phyloP scores from a whole-genome alignment of 768 basidiomycete species.

The Lactarius tabidus region DNA sequence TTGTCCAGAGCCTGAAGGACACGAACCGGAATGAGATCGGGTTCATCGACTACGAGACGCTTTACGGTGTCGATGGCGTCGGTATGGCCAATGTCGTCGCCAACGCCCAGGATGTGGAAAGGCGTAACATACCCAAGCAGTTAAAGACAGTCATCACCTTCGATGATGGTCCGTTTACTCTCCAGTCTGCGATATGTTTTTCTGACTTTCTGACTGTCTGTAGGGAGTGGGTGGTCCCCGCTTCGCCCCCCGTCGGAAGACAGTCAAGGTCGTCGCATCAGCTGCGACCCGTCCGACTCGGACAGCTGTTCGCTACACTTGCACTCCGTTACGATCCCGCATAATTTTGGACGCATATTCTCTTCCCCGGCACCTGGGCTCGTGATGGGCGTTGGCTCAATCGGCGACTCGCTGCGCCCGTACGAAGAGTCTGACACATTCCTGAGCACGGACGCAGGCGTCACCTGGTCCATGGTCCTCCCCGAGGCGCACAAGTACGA shows the following conservation, averaged over 20 bases:
- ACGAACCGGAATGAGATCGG: conserved; percentile 89
- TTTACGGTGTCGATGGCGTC: conserved; percentile 85
- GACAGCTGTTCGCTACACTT: conserved; percentile 81
- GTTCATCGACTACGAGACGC: conserved; percentile 89
- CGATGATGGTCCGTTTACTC: conserved; percentile 61
- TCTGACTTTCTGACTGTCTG: not conserved
- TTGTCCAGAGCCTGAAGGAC: conserved; percentile 84
- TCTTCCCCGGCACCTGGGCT: conserved; percentile 93
- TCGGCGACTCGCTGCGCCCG: conserved; percentile 60
- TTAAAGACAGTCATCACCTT: conserved; percentile 82
- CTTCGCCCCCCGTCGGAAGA: conserved; percentile 57
- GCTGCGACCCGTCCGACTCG: conserved; percentile 54
- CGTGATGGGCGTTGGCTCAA: conserved; percentile 93
- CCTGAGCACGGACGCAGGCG: conserved; percentile 83
- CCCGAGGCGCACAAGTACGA: conserved; percentile 88
- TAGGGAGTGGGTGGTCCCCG: conserved; percentile 71
- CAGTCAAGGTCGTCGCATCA: conserved; percentile 53
- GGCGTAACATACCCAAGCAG: conserved; percentile 61
- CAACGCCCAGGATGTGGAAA: conserved; percentile 82
- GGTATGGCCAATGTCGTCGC: conserved; percentile 85
- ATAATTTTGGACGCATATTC: conserved; percentile 93
- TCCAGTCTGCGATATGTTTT: not conserved
- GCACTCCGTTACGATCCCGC: conserved; percentile 87
- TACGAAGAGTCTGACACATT: conserved; percentile 94
- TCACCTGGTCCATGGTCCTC: conserved; percentile 78